Base-by-base conservation (phyloP, 176 grass and related monocot species). In the Pharus latifolius region DNA sequence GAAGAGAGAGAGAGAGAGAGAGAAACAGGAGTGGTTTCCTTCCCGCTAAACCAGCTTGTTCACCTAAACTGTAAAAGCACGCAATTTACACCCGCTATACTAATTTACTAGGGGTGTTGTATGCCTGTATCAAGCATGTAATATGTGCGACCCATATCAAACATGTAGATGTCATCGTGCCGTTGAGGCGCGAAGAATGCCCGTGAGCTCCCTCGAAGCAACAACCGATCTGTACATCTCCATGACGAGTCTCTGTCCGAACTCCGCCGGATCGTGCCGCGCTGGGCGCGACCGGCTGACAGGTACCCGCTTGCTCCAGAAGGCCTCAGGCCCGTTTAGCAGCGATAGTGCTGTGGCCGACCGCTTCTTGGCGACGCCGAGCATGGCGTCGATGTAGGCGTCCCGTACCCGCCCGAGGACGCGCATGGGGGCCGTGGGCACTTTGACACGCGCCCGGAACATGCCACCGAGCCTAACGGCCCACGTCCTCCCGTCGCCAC, bases 171-270 rank as follows among this genome's bases (percentile, higher is more conserved):
- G 35, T 63, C 80, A 85, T 26, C 77, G 56, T 49, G 31, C 56
- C 33, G 20, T 37, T 4, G 83, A 86, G 1, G 77, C 71, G 4
- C 24, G 56, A 63, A 80, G 77, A 63, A 86, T 86, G 31, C 49
- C 64, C 0, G 65, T 8, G 34, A 90, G n/a, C 80, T 82, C 78
- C 58, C 87, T 79, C 0, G 86, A 87, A 67, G 77, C 77, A 47
- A 61, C 57, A 65, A 87, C 80, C 10, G 87, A 90, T 45, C 60
- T 96, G 87, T 90, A 96, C 69, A 96, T 96, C 77, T 96, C 91
- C 12, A 70, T 35, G 47, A 90, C 72, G 67, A 96, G 79, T 27
- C 52, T 87, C 80, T 84, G 81, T 5, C 82, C 87, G 18, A 82
- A 72, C 58, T 90, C 87, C 0, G 60, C 74, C 10, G 77, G 41